Percentiles rank a stretch among this genome's conserved stretches.
Conservation (phyloP, 768 basidiomycete genomes). For the Trametopsis cervina region DNA sequence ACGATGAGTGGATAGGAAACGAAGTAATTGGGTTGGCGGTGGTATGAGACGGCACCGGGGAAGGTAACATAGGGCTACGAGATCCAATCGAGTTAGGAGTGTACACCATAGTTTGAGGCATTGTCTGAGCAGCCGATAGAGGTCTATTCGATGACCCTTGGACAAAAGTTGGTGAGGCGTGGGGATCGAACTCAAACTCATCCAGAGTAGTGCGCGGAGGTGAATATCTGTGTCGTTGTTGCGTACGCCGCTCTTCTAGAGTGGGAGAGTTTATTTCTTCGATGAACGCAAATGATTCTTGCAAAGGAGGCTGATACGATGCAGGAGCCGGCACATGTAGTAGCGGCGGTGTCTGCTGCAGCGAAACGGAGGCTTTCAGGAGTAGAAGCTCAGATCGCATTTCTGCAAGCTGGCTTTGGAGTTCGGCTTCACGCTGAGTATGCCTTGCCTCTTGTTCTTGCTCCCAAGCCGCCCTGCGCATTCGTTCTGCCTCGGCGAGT, state of each 20-base stretch:
- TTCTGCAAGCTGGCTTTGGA: slow-evolving; percentile 47
- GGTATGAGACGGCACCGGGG: slow-evolving; percentile 1
- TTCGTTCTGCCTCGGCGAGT: slow-evolving; percentile 53
- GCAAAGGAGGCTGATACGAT: slow-evolving; percentile 1
- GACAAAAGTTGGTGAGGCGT: slow-evolving; percentile 27
- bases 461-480: slow-evolving; percentile 61
- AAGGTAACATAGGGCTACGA: not conserved
- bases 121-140: not conserved
- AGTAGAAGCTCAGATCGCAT: slow-evolving; percentile 47
- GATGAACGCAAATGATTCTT: slow-evolving; percentile 17
- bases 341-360: slow-evolving; percentile 10
- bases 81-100: not conserved
- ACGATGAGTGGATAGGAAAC: too few relatives aligned
- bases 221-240: too few relatives aligned
- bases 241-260: not conserved
- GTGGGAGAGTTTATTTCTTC: slow-evolving; percentile 1
- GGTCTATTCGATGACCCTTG: slow-evolving; percentile 30
- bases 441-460: slow-evolving; percentile 59
- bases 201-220: too few relatives aligned
- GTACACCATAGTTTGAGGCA: not conserved
- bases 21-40: too few relatives aligned
- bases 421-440: slow-evolving; percentile 46
- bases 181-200: too few relatives aligned
- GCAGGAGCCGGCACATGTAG: slow-evolving; percentile 1
- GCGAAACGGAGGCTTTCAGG: slow-evolving; percentile 34